Percentiles rank a stretch among this genome's conserved stretches.
Conservation (phyloP, 352 stramenopile species). For the Pseudoperonospora humuli region DNA sequence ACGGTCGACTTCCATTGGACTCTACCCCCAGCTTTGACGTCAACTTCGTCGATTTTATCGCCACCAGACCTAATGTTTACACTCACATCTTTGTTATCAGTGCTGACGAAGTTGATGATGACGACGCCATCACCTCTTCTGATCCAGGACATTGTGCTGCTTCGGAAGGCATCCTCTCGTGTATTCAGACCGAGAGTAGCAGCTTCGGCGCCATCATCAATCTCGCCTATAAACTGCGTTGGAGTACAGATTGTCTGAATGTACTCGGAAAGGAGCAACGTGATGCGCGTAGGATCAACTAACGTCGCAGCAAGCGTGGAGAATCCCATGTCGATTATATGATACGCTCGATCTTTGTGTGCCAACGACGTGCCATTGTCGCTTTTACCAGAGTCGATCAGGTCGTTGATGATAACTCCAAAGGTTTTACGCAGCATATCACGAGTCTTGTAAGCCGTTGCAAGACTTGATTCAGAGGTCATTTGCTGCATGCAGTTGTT, state of each 20-base stretch:
- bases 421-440: conserved; percentile 22
- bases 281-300: conserved; percentile 39
- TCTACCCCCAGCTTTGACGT: conserved; percentile 12
- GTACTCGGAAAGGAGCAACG: conserved; percentile 37
- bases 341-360: conserved; percentile 13
- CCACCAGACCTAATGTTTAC: conserved; percentile 26
- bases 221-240: conserved; percentile 37
- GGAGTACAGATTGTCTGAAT: conserved; percentile 49
- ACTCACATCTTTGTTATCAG: conserved; percentile 16
- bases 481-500: conserved; percentile 34
- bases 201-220: conserved; percentile 38
- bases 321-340: conserved; percentile 14
- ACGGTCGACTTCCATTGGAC: conserved; percentile 15
- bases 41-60: conserved; percentile 15
- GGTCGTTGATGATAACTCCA: conserved; percentile 21
- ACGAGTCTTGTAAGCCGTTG: conserved; percentile 16
- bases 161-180: conserved; percentile 12
- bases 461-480: conserved; percentile 11
- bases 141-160: conserved; percentile 17
- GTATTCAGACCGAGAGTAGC: conserved; percentile 32
- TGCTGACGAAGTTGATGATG: conserved; percentile 20
- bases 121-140: conserved; percentile 16
- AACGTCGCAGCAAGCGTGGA: conserved; percentile 14
- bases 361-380: conserved; percentile 19
- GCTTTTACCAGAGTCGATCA: conserved; percentile 20